Percentiles rank a stretch among this genome's conserved stretches.
Conservation (phyloP, 495 filamentous ascomycete species). For the Podospora australis region DNA sequence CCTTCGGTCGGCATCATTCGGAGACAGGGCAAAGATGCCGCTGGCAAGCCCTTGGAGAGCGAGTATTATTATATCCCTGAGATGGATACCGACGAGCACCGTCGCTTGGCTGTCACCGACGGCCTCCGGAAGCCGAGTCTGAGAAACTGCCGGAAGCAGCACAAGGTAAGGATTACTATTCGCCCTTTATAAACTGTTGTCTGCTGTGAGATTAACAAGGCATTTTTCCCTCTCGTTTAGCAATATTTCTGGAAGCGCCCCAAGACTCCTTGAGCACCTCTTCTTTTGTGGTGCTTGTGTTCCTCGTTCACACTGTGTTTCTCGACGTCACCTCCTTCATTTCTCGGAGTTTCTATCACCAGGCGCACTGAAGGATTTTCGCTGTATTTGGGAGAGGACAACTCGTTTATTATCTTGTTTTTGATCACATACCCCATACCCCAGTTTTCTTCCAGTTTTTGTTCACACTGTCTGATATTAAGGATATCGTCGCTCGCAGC, state of each 20-base stretch:
- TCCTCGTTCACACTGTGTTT: not conserved
- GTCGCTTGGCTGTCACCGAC: constrained; percentile 76
- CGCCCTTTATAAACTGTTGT: constrained; percentile 4
- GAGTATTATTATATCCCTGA: constrained; percentile 98
- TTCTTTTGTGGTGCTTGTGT: constrained; percentile 5
- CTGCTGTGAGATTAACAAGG: constrained; percentile 16
- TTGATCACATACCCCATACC: not conserved
- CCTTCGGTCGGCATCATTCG: constrained; percentile 79
- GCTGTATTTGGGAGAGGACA: too few species aligned
- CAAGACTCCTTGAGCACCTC: constrained; percentile 38
- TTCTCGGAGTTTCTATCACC: not conserved
- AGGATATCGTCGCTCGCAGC: not conserved
- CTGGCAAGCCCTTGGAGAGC: constrained; percentile 85
- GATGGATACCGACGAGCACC: constrained; percentile 68
- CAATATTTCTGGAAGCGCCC: constrained; percentile 95
- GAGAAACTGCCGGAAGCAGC: constrained; percentile 81
- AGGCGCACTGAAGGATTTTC: not conserved
- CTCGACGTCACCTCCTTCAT: not conserved
- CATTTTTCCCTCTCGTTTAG: constrained; percentile 48
- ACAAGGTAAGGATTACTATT: constrained; percentile 65
- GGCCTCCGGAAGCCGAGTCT: constrained; percentile 82
- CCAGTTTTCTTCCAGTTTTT: not conserved
- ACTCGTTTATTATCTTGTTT: constrained; percentile 1
- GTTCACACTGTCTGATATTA: constrained; percentile 1
- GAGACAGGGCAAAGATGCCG: constrained; percentile 91